These are phyloP conservation scores for Cyberlindnera americana DNA, from an alignment of 805 yeast species.

Conservation along the genomic window DNA sequence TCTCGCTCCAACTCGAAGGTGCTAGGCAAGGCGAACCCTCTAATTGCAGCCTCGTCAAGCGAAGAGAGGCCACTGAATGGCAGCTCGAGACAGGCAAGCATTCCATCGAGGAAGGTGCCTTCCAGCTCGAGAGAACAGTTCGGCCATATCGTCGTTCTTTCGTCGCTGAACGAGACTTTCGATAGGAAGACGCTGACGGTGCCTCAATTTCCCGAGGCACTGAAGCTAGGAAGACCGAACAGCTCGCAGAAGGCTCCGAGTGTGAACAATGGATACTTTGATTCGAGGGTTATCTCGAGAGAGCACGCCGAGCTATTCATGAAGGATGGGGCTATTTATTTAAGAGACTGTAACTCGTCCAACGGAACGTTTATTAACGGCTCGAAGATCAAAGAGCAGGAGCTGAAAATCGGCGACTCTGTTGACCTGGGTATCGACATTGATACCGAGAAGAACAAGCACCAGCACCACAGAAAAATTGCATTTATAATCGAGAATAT, in stretches of 20 bases:
- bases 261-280: conserved; percentile 86
- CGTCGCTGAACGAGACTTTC: conserved; percentile 79
- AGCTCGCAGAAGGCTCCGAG: conserved; percentile 50
- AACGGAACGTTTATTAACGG: conserved; percentile 94
- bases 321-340: conserved; percentile 68
- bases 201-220: conserved; percentile 77
- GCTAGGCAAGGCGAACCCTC: conserved; percentile 11
- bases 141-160: conserved; percentile 62
- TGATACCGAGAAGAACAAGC: conserved; percentile 42
- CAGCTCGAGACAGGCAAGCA: too few relatives aligned
- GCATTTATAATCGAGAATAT: conserved; percentile 79
- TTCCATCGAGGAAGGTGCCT: neutral
- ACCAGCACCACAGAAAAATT: conserved; percentile 77
- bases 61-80: neutral
- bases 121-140: conserved; percentile 22
- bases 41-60: conserved; percentile 2
- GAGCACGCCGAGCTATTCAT: conserved; percentile 91
- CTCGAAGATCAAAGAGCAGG: conserved; percentile 57
- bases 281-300: conserved; percentile 86
- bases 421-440: conserved; percentile 94
- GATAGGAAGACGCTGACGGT: conserved; percentile 73
- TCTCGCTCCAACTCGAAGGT: conserved; percentile 16
- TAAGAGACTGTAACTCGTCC: conserved; percentile 84
- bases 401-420: conserved; percentile 74
- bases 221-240: conserved; percentile 88